Percentiles rank a stretch among this genome's conserved stretches.
phyloP scores from a whole-genome alignment of 169 alveolate species.

The Perkinsus olseni region DNA sequence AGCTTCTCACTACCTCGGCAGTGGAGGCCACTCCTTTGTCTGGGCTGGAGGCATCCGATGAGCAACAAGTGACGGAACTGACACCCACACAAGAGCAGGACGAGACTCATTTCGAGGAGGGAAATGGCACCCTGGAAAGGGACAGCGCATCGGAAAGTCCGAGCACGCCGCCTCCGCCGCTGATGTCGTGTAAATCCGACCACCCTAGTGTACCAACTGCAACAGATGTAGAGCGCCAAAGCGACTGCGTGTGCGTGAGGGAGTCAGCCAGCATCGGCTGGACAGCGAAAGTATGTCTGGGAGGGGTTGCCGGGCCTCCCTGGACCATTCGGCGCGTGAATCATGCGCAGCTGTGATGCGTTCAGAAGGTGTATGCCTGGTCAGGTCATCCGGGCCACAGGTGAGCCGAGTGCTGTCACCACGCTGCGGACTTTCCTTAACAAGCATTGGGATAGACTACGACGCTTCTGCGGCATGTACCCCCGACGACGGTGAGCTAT shows the following conservation, averaged over 20 bases:
- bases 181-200: not conserved
- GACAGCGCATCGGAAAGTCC: not conserved
- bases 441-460: not conserved
- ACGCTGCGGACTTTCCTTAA: not conserved
- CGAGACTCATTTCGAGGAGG: not conserved
- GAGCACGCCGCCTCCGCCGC: not conserved
- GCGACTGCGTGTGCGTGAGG: not conserved
- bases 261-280: not conserved
- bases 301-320: not conserved
- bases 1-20: not conserved
- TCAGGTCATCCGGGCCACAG: not conserved
- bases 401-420: not conserved
- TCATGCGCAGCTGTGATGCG: too few relatives aligned
- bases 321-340: too few relatives aligned
- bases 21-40: not conserved
- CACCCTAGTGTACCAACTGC: not conserved
- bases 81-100: not conserved
- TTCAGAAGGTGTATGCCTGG: not conserved
- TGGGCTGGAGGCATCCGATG: not conserved
- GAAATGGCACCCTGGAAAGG: not conserved
- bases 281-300: not conserved
- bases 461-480: not conserved
- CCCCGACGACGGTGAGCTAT: not conserved
- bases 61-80: not conserved
- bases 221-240: not conserved